phyloP scores from a whole-genome alignment of 2,329 filamentous ascomycete genomes.

The Colletotrichum tofieldiae region DNA sequence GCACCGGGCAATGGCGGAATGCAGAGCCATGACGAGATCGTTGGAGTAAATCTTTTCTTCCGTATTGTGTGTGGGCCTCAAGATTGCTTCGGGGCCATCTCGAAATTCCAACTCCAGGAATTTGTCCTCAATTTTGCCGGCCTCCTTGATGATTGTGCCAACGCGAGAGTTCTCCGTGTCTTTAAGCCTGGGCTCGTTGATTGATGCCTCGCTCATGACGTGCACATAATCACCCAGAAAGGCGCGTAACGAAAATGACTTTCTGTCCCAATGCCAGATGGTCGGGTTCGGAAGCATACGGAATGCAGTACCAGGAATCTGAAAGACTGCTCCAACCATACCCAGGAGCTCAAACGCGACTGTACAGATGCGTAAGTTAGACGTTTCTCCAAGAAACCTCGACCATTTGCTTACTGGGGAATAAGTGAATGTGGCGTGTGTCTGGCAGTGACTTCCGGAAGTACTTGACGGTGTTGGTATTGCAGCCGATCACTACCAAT shows the following conservation, averaged over 20 bases:
- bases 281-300: conserved; percentile 64
- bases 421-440: conserved; percentile 45
- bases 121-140: conserved; percentile 48
- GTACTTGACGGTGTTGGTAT: conserved; percentile 52
- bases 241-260: conserved; percentile 61
- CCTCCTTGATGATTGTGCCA: conserved; percentile 44
- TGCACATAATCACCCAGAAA: conserved; percentile 58
- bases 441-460: conserved; percentile 47
- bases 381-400: background rate
- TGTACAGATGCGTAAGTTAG: conserved; percentile 26
- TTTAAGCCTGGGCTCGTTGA: background rate
- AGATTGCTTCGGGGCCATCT: conserved; percentile 6
- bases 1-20: conserved; percentile 36
- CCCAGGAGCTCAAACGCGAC: conserved; percentile 59
- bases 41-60: conserved; percentile 35
- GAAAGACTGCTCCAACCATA: conserved; percentile 56
- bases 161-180: conserved; percentile 40
- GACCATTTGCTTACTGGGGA: conserved; percentile 44
- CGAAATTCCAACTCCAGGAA: conserved; percentile 45
- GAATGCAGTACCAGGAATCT: conserved; percentile 56
- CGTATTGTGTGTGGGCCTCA: conserved; percentile 7
- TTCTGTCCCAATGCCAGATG: conserved; percentile 66
- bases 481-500: conserved; percentile 57
- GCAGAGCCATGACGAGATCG: conserved; percentile 27
- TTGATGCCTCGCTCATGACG: conserved; percentile 45